Evolutionary conservation across 2,329 filamentous ascomycete genomes (phyloP), one percentile per base, ranked within the genome.

Genomic region (Piedraia hortae): DNA sequence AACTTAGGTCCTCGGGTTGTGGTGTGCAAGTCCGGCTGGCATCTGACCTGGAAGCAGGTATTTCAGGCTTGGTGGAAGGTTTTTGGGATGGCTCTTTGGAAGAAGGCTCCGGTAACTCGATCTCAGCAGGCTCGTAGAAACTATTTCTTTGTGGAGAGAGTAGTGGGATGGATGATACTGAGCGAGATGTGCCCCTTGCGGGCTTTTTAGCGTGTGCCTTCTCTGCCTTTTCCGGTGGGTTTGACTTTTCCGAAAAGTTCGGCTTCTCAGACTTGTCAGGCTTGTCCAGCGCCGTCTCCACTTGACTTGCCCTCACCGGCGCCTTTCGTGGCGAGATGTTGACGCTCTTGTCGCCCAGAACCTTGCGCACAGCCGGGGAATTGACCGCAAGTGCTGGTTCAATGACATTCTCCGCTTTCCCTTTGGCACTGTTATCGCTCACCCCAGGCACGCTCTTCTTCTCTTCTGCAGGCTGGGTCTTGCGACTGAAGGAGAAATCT

Each of bases 401-500:
- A 12, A 8, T 7, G 7, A 7, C 16, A 9, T 22, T 16, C 15
- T 16, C 7, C 12, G 13, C 9, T 5, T 8, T 4, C 13, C 17
- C 15, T 7, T 22, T 10, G 8, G 21, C 14, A 4, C 12, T 22
- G 9, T 6, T 8, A 4, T 16, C 19, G 10, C 19, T 16, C 5
- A 20, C 19, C n/a, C 14, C 21, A 14, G 26, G 22, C 17, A n/a
- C 6, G 11, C 11, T 12, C 4, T 10, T 17, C 12, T 22, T 23
- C 4, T 18, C n/a, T 10, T 16, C 24, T 2, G 24, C 24, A 4
- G 24, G 17, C 12, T n/a, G 5, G 13, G 19, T 16, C 12, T 40
- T 47, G 14, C 53, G 45, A 28, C 43, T 55, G 34, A 51, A 57
- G 7, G 44, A 45, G 34, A 58, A 57, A 13, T 48, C 41, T 10